These are phyloP conservation scores for Elsinoe australis DNA, from an alignment of 2,329 filamentous ascomycete genomes.

Conservation along the genomic window DNA sequence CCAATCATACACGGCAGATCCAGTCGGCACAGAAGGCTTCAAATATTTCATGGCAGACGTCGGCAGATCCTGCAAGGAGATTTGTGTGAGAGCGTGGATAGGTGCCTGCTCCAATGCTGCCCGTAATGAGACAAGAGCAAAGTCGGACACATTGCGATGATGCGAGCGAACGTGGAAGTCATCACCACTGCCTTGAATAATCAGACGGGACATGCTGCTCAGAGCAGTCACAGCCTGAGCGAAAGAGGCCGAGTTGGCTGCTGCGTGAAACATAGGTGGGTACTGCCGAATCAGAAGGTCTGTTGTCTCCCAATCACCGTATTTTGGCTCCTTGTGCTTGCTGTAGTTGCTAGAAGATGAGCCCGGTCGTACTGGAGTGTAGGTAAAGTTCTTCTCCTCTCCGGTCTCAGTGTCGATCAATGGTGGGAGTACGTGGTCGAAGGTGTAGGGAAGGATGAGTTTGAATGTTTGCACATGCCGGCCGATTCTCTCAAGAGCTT, in stretches of 20 bases:
- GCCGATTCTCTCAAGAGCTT: slow-evolving; percentile 69
- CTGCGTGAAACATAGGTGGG: slow-evolving; percentile 79
- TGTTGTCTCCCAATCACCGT: slow-evolving; percentile 69
- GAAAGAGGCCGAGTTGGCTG: slow-evolving; percentile 80
- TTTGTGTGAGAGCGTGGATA: slow-evolving; percentile 56
- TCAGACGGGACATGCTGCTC: slow-evolving; percentile 64
- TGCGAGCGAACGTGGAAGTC: slow-evolving; percentile 59
- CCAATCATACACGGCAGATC: slow-evolving; percentile 62
- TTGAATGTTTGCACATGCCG: slow-evolving; percentile 69
- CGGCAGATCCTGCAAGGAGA: slow-evolving; percentile 68
- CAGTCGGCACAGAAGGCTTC: slow-evolving; percentile 65
- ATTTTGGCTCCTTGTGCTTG: slow-evolving; percentile 57
- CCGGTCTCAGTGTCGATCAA: slow-evolving; percentile 70
- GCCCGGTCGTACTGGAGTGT: slow-evolving; percentile 61
- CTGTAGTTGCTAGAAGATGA: slow-evolving; percentile 51
- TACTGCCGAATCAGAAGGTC: slow-evolving; percentile 81
- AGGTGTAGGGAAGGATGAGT: slow-evolving; percentile 67
- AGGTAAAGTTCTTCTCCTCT: slow-evolving; percentile 70
- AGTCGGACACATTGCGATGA: slow-evolving; percentile 67
- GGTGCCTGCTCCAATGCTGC: slow-evolving; percentile 72
- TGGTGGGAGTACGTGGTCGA: slow-evolving; percentile 77
- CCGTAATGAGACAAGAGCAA: slow-evolving; percentile 77
- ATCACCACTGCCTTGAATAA: slow-evolving; percentile 67
- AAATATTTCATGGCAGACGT: slow-evolving; percentile 70
- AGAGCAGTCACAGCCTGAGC: slow-evolving; percentile 64